These are phyloP conservation scores for Lathyrus tuberosus DNA, from an alignment of 306 rosid genomes.

Conservation along the genomic window DNA sequence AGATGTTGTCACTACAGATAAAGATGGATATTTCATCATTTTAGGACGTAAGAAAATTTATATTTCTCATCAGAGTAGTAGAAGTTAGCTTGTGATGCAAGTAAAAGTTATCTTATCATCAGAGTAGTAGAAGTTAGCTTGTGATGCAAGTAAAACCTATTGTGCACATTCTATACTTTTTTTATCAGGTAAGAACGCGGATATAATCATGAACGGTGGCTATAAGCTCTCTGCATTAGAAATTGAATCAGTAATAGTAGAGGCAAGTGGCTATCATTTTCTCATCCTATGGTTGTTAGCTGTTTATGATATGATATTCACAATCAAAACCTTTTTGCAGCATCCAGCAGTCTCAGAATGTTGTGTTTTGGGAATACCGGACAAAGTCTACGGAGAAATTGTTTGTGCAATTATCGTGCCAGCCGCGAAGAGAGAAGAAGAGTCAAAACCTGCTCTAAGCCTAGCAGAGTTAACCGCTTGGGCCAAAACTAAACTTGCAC, in stretches of 20 bases:
- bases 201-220: slow-evolving; percentile 93
- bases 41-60: slow-evolving; percentile 78
- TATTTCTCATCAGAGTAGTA: slow-evolving; percentile 17
- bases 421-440: slow-evolving; percentile 48
- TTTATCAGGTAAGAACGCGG: slow-evolving; percentile 82
- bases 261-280: slow-evolving; percentile 54
- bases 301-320: slow-evolving; percentile 13
- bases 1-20: slow-evolving; percentile 75
- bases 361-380: slow-evolving; percentile 88
- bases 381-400: slow-evolving; percentile 82
- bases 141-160: not conserved
- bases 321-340: slow-evolving; percentile 53
- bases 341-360: slow-evolving; percentile 81
- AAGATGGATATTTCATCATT: slow-evolving; percentile 84
- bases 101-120: not conserved
- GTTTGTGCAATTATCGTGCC: slow-evolving; percentile 78
- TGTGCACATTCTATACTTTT: slow-evolving; percentile 25
- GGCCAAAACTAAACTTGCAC: slow-evolving; percentile 87
- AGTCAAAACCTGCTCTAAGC: slow-evolving; percentile 57
- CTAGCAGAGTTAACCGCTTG: slow-evolving; percentile 64
- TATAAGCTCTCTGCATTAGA: slow-evolving; percentile 91
- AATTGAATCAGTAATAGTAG: slow-evolving; percentile 79
- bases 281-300: slow-evolving; percentile 12
- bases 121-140: slow-evolving; percentile 11
- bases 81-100: too few relatives aligned